Percentiles rank a stretch among this genome's conserved stretches.
Evolutionary conservation across 495 filamentous ascomycete species (phyloP).

Genomic region (Lasiosphaeria ovina): DNA sequence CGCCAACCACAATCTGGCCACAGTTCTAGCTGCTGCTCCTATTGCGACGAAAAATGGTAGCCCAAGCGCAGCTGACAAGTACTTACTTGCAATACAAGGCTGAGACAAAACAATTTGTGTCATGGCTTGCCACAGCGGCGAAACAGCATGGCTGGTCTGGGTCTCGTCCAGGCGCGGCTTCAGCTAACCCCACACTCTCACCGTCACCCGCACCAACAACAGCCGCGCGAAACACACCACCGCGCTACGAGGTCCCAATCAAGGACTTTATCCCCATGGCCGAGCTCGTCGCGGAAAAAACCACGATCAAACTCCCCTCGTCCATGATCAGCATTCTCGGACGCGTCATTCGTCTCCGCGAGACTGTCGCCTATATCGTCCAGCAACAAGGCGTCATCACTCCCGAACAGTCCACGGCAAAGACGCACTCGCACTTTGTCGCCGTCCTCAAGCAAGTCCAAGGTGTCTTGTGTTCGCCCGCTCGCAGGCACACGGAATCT

Average conservation of each 20-base stretch:
- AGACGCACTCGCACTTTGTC: slow-evolving; percentile 4
- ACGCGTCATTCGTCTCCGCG: not conserved
- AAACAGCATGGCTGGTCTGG: not conserved
- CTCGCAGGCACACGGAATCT: not conserved
- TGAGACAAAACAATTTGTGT: not conserved
- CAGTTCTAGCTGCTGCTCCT: no score
- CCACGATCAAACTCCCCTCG: not conserved
- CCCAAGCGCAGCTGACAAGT: not conserved
- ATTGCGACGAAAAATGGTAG: no score
- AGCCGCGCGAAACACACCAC: not conserved
- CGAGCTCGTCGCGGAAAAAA: not conserved
- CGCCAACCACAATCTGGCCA: no score
- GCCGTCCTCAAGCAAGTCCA: not conserved
- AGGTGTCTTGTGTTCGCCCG: not conserved
- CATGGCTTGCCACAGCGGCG: slow-evolving; percentile 4
- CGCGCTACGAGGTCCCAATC: not conserved
- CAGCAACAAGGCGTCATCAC: not conserved
- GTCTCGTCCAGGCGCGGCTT: not conserved
- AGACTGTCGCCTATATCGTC: not conserved
- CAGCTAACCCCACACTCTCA: not conserved
- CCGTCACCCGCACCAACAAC: not conserved
- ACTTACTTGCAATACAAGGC: not conserved
- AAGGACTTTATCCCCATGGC: slow-evolving; percentile 8
- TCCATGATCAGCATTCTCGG: not conserved
- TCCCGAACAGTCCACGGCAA: not conserved